Base-by-base conservation (phyloP, 73 alveolate species). In the Stentor roeselii region DNA sequence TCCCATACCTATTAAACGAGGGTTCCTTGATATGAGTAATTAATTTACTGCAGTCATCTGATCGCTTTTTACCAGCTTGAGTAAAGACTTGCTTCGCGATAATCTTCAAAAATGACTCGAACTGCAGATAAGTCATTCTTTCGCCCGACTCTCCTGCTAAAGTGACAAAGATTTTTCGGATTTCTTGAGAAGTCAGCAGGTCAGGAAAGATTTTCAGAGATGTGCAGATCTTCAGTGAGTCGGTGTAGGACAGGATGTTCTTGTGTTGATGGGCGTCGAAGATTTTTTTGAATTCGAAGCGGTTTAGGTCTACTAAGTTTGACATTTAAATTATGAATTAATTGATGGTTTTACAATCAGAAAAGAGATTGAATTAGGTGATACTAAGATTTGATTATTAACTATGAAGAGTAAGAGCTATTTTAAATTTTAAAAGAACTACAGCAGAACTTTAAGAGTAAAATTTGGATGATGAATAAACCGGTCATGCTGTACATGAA, bases 261-360 rank as follows among this genome's bases (percentile, higher is more conserved):
- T 67, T 67, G 15, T 67, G 80, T 40, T 67, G 80, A 40, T 67
- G 80, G 14, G 41, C n/a, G 37, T 67, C 80, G 41, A 67, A 67
- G 14, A 67, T 67, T 67, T 67, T 67, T 34, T 67, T 36, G 37
- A 67, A 32, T 2, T 67, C 42, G 50, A 21, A 21, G n/a, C 80
- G 1, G 42, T 67, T 67, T 21, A 67, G 21, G 34, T 67, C 80
- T 14, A 67, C n/a, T 67, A 67, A 67, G 11, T 67, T 40, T 1
- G 80, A 67, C 80, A 67, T 67, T 67, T 67, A 50, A 50, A 50
- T 50, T 50, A 50, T 50, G 67, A 50, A 50, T n/a, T n/a, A n/a
- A n/a, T n/a, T n/a, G n/a, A n/a, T n/a, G n/a, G n/a, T n/a, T n/a
- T n/a, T n/a, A n/a, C n/a, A n/a, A n/a, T n/a, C n/a, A n/a, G n/a